These are phyloP conservation scores for Metschnikowia continentalis DNA, from an alignment of 805 yeast species.

Conservation along the genomic window DNA sequence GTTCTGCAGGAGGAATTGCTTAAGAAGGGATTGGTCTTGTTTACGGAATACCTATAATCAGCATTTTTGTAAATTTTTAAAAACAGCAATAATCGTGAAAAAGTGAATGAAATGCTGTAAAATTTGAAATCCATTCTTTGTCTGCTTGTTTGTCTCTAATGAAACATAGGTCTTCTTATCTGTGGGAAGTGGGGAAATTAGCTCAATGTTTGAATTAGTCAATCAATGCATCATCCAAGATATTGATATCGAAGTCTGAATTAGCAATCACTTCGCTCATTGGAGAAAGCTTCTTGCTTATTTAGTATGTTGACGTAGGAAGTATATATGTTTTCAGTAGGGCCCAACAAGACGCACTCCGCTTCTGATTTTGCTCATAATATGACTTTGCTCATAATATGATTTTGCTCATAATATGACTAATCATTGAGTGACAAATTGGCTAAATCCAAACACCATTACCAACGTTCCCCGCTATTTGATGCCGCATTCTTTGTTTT, in stretches of 20 bases:
- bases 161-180: slow-evolving; percentile 29
- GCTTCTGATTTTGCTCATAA: neutral
- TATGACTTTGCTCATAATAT: too few relatives aligned
- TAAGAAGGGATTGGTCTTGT: slow-evolving; percentile 29
- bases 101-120: slow-evolving; percentile 30
- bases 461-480: neutral
- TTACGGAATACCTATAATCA: slow-evolving; percentile 33
- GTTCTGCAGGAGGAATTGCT: too few relatives aligned
- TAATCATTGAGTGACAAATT: neutral
- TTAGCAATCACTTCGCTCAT: slow-evolving; percentile 4
- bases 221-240: slow-evolving; percentile 35
- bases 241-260: slow-evolving; percentile 34
- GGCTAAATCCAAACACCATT: neutral
- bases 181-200: slow-evolving; percentile 38
- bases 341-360: slow-evolving; percentile 6
- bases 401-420: neutral
- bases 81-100: slow-evolving; percentile 25
- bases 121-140: slow-evolving; percentile 21
- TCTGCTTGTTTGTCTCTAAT: slow-evolving; percentile 27
- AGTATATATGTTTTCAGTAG: neutral
- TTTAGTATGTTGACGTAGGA: neutral
- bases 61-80: slow-evolving; percentile 30
- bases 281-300: neutral
- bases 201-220: slow-evolving; percentile 26
- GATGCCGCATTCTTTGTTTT: neutral